phyloP scores from a whole-genome alignment of 1,284 basidiomycete species.

The Singerocomus rubriflavus region DNA sequence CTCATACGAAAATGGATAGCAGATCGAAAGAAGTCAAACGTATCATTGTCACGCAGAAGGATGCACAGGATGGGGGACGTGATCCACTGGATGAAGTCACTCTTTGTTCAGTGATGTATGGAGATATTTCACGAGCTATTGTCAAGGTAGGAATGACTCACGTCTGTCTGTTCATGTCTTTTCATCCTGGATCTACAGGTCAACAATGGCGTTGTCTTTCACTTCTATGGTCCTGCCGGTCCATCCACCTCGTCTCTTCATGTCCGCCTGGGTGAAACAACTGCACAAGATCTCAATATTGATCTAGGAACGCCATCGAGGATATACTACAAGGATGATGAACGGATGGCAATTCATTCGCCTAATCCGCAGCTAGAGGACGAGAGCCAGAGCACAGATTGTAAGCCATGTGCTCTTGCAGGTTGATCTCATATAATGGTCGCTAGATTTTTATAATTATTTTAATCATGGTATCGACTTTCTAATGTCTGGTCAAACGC shows the following conservation, averaged over 20 bases:
- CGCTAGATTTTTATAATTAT: slow-evolving; percentile 86
- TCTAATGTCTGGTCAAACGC: slow-evolving; percentile 66
- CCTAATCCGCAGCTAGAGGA: slow-evolving; percentile 40
- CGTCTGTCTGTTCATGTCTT: not conserved
- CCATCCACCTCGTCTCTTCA: slow-evolving; percentile 44
- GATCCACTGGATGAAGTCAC: slow-evolving; percentile 68
- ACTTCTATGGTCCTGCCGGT: slow-evolving; percentile 58
- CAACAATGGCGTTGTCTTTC: slow-evolving; percentile 66
- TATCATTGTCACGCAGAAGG: slow-evolving; percentile 70
- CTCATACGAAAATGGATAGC: slow-evolving; percentile 45
- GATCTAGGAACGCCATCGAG: slow-evolving; percentile 79
- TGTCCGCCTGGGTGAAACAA: slow-evolving; percentile 74
- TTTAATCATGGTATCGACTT: slow-evolving; percentile 88
- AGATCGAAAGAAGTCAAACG: slow-evolving; percentile 71
- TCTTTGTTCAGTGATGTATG: slow-evolving; percentile 63
- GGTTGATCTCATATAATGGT: slow-evolving; percentile 8
- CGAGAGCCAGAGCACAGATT: slow-evolving; percentile 42
- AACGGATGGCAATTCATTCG: slow-evolving; percentile 79
- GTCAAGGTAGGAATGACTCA: slow-evolving; percentile 50
- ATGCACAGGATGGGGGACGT: slow-evolving; percentile 47
- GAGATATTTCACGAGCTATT: slow-evolving; percentile 64
- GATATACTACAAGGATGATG: slow-evolving; percentile 83
- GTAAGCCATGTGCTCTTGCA: slow-evolving; percentile 32
- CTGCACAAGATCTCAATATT: slow-evolving; percentile 74
- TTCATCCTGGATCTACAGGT: slow-evolving; percentile 43